Evolutionary conservation across 2,329 filamentous ascomycete species (phyloP), one percentile per base, ranked within the genome.

Genomic region (Trichoderma oligosporum): DNA sequence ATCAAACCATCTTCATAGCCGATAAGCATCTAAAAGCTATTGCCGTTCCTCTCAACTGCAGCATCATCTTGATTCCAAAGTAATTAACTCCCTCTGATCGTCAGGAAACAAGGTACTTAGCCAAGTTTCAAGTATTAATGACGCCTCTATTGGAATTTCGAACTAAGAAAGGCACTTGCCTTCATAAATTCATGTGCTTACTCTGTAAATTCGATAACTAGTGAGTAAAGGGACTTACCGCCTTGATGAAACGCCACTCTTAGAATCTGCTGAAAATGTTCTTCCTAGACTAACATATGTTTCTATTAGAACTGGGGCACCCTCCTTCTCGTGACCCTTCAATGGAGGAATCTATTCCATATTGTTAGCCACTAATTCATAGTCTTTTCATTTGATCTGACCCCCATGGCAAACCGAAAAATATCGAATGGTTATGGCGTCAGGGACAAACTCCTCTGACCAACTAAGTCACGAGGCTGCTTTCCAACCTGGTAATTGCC

Each of bases 391-490:
- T 20, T 8, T n/a, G 16, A 6, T 12, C 33, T 38, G 16, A 55
- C 22, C n/a, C 22, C 12, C n/a, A n/a, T n/a, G n/a, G n/a, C n/a
- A n/a, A n/a, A n/a, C n/a, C n/a, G 25, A 25, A 20, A 7, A 41
- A 45, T 38, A 45, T 20, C 31, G 51, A 18, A 44, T 24, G 29
- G 51, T 27, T 35, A 45, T 54, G 51, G 51, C 39, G 51, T 54
- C 51, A 54, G 39, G 29, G 33, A 18, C 47, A 39, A 6, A 8
- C 51, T 45, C 29, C 22, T 35, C 16, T 14, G 29, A 33, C 39
- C 18, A 45, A 36, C 20, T 22, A 16, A 25, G 31, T 55, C 52
- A 55, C 52, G 52, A 22, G 52, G 52, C 52, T n/a, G n/a, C n/a
- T 46, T 4, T 27, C 18, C 41, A 29, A 29, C 52, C 52, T 29